Base-by-base conservation (phyloP, 495 filamentous ascomycete species). In the Xylaria telfairii region DNA sequence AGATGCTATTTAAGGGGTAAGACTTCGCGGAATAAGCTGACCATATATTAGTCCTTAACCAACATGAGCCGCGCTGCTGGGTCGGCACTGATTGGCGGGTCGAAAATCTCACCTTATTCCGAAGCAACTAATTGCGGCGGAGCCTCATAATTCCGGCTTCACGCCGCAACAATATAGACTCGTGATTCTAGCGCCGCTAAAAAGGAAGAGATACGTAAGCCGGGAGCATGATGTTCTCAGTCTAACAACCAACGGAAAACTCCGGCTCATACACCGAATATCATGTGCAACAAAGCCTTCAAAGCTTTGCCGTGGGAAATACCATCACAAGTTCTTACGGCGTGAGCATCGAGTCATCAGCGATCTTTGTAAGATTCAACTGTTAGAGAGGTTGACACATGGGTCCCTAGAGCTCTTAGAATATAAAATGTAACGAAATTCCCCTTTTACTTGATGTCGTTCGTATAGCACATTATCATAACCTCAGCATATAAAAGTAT, bases 81-180 rank as follows among this genome's bases (percentile, higher is more conserved):
- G 42, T 7, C 63, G 28, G 19, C 21, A 41, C 4, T 41, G 13
- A 62, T 62, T 62, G 59, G 59, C 10, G 5, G 17, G 41, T 60
- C 26, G 42, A 65, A 39, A 9, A 70, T 70, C 60, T 70, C 13
- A 71, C 41, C 21, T 59, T 61, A 72, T 28, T 47, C 63, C 61
- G 65, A 32, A 62, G 51, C 62, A 60, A 56, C 68, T 51, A 56
- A 67, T 70, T 63, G 66, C 66, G 69, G 74, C 72, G 63, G 65
- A 70, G 74, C 47, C 30, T 70, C 66, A 62, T 41, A 17, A 26
- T 17, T 62, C 59, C 7, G 59, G 10, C 34, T 7, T 42, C 21
- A 28, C 59, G 59, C 59, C 59, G 59, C 21, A 62, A 2, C n/a
- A 1, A 24, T 28, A 17, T 34, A 26, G 59, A 21, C 59, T 42